Percentiles rank a stretch among this genome's conserved stretches.
phyloP scores from a whole-genome alignment of 2,329 filamentous ascomycete genomes.

The Neurospora sp. region DNA sequence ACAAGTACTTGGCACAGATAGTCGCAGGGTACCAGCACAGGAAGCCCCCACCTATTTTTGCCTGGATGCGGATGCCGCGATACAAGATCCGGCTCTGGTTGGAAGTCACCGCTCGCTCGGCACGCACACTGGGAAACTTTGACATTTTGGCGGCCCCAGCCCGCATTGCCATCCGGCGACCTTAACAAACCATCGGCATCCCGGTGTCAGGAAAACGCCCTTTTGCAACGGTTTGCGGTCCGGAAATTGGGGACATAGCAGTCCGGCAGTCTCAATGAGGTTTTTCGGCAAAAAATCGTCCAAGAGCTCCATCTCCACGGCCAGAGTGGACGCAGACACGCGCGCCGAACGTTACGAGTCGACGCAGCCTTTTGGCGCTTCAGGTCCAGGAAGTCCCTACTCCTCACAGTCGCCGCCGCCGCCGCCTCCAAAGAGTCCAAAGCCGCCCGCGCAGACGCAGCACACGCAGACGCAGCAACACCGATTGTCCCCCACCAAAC shows the following conservation, averaged over 20 bases:
- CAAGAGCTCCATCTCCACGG: slow-evolving; percentile 28
- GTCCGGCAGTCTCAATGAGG: slow-evolving; percentile 33
- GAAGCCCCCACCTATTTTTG: slow-evolving; percentile 12
- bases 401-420: slow-evolving; percentile 2
- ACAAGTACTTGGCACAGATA: neutral
- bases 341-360: slow-evolving; percentile 18
- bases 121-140: neutral
- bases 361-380: slow-evolving; percentile 19
- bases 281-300: slow-evolving; percentile 40
- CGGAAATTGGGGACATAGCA: neutral
- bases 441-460: slow-evolving; percentile 15
- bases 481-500: neutral
- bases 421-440: slow-evolving; percentile 25
- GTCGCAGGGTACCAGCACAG: slow-evolving; percentile 10
- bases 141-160: slow-evolving; percentile 14
- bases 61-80: slow-evolving; percentile 15
- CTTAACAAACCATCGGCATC: slow-evolving; percentile 10
- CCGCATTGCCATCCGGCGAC: slow-evolving; percentile 1
- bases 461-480: slow-evolving; percentile 10
- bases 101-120: slow-evolving; percentile 15
- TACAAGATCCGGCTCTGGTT: slow-evolving; percentile 18
- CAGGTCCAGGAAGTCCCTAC: slow-evolving; percentile 13
- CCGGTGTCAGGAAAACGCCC: slow-evolving; percentile 6
- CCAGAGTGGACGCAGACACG: slow-evolving; percentile 25
- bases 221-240: slow-evolving; percentile 6